Evolutionary conservation across 208 protist genomes (phyloP).

Genomic region (Crithidia mellificae): DNA sequence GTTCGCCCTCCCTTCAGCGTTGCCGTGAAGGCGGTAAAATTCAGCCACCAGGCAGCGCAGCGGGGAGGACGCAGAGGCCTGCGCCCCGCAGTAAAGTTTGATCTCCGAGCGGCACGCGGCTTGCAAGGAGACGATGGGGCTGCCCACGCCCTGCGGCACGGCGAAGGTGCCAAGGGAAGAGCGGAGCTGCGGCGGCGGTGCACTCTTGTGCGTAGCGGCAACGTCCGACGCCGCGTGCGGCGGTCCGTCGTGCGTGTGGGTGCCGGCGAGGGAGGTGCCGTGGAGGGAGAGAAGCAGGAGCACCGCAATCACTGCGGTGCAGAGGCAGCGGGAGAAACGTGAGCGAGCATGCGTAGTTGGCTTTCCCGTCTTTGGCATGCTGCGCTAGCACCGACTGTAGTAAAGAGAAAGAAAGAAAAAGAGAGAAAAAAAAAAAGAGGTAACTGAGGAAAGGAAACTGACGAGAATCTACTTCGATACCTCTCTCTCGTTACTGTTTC

Average conservation of each 20-base stretch:
- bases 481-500: neutral
- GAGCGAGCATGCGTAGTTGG: neutral
- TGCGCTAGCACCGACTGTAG: slow-evolving; percentile 4
- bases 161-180: slow-evolving; percentile 13
- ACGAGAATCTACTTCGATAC: neutral
- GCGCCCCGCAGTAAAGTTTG: slow-evolving; percentile 23
- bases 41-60: slow-evolving; percentile 35
- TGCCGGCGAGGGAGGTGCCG: slow-evolving; percentile 28
- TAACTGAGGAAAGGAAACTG: neutral
- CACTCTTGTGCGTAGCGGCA: neutral
- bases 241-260: neutral
- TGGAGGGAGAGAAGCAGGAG: slow-evolving; percentile 23
- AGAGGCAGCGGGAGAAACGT: slow-evolving; percentile 12
- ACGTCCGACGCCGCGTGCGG: neutral
- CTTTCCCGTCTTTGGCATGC: slow-evolving; percentile 10
- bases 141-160: neutral
- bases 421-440: neutral
- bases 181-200: neutral
- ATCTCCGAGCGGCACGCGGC: slow-evolving; percentile 34
- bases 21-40: slow-evolving; percentile 9
- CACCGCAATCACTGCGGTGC: slow-evolving; percentile 8
- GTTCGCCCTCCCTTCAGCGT: neutral
- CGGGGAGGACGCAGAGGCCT: slow-evolving; percentile 9
- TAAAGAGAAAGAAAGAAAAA: slow-evolving; percentile 26
- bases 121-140: slow-evolving; percentile 21